Evolutionary conservation across 192 early-diverging fungal genomes (phyloP).

Genomic region (Oehlia diaphana): DNA sequence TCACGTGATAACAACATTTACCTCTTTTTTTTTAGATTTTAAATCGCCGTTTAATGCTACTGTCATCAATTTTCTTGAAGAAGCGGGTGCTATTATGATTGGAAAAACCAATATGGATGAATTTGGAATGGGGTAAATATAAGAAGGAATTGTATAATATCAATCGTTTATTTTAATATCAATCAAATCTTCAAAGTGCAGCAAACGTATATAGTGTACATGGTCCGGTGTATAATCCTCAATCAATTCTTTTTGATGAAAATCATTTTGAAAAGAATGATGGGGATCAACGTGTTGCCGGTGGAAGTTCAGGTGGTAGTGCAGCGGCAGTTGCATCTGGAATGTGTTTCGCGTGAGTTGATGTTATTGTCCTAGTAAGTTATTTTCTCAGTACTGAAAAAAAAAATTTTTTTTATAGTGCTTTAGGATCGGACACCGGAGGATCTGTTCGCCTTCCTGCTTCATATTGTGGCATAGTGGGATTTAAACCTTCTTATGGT

Average conservation of each 20-base stretch:
- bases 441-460: slow-evolving; percentile 93
- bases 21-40: slow-evolving; percentile 49
- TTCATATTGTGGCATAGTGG: slow-evolving; percentile 89
- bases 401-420: slow-evolving; percentile 42
- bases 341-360: slow-evolving; percentile 71
- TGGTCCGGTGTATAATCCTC: slow-evolving; percentile 43
- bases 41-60: slow-evolving; percentile 74
- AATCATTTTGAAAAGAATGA: slow-evolving; percentile 20
- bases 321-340: slow-evolving; percentile 86
- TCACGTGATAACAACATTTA: neutral
- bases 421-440: slow-evolving; percentile 92
- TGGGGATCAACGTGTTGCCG: slow-evolving; percentile 55
- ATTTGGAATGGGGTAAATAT: slow-evolving; percentile 89
- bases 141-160: neutral
- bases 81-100: slow-evolving; percentile 65
- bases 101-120: slow-evolving; percentile 95
- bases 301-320: slow-evolving; percentile 91
- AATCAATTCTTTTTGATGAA: neutral
- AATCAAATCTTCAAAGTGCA: slow-evolving; percentile 35
- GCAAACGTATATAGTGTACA: slow-evolving; percentile 45
- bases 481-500: slow-evolving; percentile 93
- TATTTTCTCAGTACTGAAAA: neutral
- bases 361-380: neutral
- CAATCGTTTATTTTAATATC: neutral
- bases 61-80: slow-evolving; percentile 58